Percentiles rank a stretch among this genome's conserved stretches.
These are phyloP conservation scores for Castanea mollissima DNA, from an alignment of 306 rosid genomes.

Conservation along the genomic window DNA sequence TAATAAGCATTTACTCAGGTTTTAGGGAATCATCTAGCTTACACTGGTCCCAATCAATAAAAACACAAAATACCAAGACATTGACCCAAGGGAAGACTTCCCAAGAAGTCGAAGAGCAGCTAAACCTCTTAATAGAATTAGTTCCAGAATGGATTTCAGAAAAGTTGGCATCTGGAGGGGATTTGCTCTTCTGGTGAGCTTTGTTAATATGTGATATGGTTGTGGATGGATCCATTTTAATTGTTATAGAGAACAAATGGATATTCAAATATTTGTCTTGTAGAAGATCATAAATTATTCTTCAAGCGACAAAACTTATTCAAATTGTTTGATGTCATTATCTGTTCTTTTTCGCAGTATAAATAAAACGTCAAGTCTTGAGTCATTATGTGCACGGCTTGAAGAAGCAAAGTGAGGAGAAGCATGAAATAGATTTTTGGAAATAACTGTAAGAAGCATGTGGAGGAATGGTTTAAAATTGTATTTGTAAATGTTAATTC, in stretches of 20 bases:
- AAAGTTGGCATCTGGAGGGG: conserved; percentile 56
- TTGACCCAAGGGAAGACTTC: no score
- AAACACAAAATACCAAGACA: no score
- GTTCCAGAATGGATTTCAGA: conserved; percentile 87
- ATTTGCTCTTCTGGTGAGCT: conserved; percentile 56
- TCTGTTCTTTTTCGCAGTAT: conserved; percentile 41
- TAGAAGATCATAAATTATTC: neutral
- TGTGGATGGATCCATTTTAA: no score
- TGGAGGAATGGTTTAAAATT: neutral
- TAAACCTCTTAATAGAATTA: conserved; percentile 58
- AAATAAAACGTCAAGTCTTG: conserved; percentile 40
- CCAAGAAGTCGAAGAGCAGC: conserved; percentile 42
- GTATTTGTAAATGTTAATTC: conserved; percentile 13
- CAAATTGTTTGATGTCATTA: neutral
- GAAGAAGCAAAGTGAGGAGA: conserved; percentile 55
- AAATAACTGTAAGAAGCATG: neutral
- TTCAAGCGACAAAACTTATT: neutral
- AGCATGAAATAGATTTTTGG: neutral
- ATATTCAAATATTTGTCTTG: neutral
- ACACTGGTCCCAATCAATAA: no score
- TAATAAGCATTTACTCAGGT: neutral
- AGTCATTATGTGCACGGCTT: conserved; percentile 48
- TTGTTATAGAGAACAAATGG: neutral
- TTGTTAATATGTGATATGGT: neutral
- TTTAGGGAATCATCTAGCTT: no score